Evolutionary conservation across 2,329 filamentous ascomycete genomes (phyloP).

Genomic region (Alternaria ventricosa): DNA sequence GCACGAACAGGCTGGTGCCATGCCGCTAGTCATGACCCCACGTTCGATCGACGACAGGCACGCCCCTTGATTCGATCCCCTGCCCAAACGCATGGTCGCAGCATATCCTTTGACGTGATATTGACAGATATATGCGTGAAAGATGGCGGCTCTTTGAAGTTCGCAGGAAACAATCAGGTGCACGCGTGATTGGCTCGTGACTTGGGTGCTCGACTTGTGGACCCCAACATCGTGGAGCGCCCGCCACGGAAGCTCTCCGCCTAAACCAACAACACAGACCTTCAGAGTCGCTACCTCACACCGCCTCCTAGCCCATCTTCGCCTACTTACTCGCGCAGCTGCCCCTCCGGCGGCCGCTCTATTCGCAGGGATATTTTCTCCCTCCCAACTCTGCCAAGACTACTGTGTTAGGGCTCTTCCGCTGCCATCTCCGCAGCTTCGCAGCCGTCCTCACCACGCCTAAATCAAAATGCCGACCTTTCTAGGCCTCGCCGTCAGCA

Average conservation of each 20-base stretch:
- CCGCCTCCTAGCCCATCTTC: slow-evolving; percentile 13
- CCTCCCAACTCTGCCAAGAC: slow-evolving; percentile 27
- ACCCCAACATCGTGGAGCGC: slow-evolving; percentile 12
- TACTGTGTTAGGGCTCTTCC: slow-evolving; percentile 12
- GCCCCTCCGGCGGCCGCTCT: slow-evolving; percentile 13
- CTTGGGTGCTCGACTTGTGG: background rate
- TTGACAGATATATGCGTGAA: background rate
- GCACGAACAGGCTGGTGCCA: slow-evolving; percentile 1
- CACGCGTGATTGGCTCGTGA: slow-evolving; percentile 15
- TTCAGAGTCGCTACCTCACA: slow-evolving; percentile 20
- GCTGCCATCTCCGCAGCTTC: slow-evolving; percentile 17
- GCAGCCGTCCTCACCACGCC: slow-evolving; percentile 9
- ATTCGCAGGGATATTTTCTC: slow-evolving; percentile 14
- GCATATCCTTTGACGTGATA: background rate
- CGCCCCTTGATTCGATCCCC: slow-evolving; percentile 11
- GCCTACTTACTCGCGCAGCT: slow-evolving; percentile 19
- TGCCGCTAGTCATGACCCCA: slow-evolving; percentile 16
- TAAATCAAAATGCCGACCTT: slow-evolving; percentile 79
- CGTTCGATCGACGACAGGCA: slow-evolving; percentile 10
- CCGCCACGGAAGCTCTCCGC: slow-evolving; percentile 17
- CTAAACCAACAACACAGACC: slow-evolving; percentile 19
- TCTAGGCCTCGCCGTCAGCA: slow-evolving; percentile 97
- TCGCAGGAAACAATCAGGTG: slow-evolving; percentile 5
- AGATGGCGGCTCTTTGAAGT: background rate
- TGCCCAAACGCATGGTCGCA: background rate